phyloP scores from a whole-genome alignment of 192 early-diverging fungal genomes.

The Umbelopsis vinacea region DNA sequence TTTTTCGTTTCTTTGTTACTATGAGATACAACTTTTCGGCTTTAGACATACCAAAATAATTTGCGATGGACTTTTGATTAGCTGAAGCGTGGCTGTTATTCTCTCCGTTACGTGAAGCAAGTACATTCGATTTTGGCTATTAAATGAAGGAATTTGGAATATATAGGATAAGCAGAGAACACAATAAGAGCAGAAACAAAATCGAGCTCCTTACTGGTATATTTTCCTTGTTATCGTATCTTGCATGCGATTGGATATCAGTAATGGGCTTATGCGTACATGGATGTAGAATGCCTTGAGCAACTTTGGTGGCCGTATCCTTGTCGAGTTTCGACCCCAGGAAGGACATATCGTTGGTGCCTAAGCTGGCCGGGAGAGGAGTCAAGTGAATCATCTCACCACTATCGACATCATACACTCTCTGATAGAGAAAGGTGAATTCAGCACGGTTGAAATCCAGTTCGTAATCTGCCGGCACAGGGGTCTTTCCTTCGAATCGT shows the following conservation, averaged over 20 bases:
- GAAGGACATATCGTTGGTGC: slow-evolving; percentile 9
- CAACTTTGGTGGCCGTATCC: not conserved
- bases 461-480: slow-evolving; percentile 70
- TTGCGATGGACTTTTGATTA: slow-evolving; percentile 12
- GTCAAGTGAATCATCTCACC: slow-evolving; percentile 61
- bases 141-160: not conserved
- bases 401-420: slow-evolving; percentile 78
- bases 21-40: not conserved
- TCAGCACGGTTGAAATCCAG: slow-evolving; percentile 76
- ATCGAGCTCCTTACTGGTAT: not conserved
- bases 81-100: not conserved
- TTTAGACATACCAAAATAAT: not conserved
- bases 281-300: slow-evolving; percentile 5
- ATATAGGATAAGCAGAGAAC: not conserved
- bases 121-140: not conserved
- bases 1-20: not conserved
- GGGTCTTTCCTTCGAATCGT: slow-evolving; percentile 40
- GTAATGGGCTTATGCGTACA: not conserved
- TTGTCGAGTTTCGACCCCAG: not conserved
- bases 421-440: slow-evolving; percentile 86
- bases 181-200: not conserved
- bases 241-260: not conserved
- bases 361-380: slow-evolving; percentile 49
- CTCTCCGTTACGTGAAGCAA: not conserved
- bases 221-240: slow-evolving; percentile 13